A percentile compares a stretch with the other conserved stretches of the same genome.
Evolutionary conservation across 1,284 basidiomycete species (phyloP).

Genomic region (Puccinia coronata): DNA sequence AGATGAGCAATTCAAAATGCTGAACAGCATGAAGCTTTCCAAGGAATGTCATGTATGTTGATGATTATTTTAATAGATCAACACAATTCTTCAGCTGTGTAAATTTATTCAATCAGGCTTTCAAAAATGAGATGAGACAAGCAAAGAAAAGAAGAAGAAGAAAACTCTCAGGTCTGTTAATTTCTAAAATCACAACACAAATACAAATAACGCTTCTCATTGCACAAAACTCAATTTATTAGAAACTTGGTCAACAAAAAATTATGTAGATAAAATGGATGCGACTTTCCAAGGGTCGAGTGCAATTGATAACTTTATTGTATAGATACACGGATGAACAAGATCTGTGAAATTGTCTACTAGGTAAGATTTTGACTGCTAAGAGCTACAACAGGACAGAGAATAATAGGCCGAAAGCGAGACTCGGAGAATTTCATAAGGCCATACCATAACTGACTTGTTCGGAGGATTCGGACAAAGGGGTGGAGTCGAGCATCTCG

Average conservation of each 20-base stretch:
- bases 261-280: background rate
- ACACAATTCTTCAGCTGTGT: too few relatives aligned
- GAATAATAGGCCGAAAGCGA: background rate
- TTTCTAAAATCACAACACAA: background rate
- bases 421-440: background rate
- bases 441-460: slow-evolving; percentile 49
- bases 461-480: slow-evolving; percentile 11
- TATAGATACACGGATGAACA: background rate
- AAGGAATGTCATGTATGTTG: too few relatives aligned
- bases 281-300: slow-evolving; percentile 17
- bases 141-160: background rate
- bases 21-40: too few relatives aligned
- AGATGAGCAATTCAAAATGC: too few relatives aligned
- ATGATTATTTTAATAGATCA: too few relatives aligned
- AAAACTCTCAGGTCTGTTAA: background rate
- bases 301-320: slow-evolving; percentile 3
- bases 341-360: background rate
- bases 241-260: background rate
- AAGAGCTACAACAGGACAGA: background rate
- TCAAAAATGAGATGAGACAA: too few relatives aligned
- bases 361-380: background rate
- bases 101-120: too few relatives aligned
- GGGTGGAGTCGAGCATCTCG: slow-evolving; percentile 1
- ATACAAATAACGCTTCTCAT: background rate
- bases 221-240: background rate